These are phyloP conservation scores for Nigrospora oryzae DNA, from an alignment of 2,329 filamentous ascomycete species.

Conservation along the genomic window DNA sequence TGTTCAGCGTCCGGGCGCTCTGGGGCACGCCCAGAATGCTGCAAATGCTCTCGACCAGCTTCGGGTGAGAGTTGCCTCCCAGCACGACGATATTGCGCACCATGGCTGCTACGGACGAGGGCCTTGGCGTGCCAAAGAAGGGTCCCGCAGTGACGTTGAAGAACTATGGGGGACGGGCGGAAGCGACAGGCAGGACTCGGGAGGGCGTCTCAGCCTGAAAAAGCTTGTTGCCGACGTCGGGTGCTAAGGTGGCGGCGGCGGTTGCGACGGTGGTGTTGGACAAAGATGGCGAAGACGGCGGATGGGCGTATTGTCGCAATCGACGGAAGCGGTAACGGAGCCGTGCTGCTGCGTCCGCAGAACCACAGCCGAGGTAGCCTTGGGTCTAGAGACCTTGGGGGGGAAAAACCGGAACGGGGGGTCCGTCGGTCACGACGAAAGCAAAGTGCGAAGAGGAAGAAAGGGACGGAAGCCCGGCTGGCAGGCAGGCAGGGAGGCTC, in stretches of 20 bases:
- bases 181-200: no score
- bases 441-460: no score
- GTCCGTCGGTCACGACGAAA: no score
- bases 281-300: no score
- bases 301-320: background rate
- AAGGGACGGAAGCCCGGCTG: no score
- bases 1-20: constrained; percentile 74
- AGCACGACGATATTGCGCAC: constrained; percentile 93
- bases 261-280: no score
- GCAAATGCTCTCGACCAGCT: constrained; percentile 80
- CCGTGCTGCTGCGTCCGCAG: background rate
- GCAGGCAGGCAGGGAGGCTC: background rate
- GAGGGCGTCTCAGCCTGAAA: no score
- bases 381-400: background rate
- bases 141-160: no score
- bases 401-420: no score
- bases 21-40: constrained; percentile 80
- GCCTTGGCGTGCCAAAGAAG: background rate
- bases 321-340: constrained; percentile 1
- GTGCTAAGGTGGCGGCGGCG: no score
- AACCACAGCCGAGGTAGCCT: constrained; percentile 1
- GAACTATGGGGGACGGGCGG: no score
- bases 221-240: no score
- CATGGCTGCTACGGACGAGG: constrained; percentile 42
- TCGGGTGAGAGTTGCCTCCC: constrained; percentile 86